Base-by-base conservation (phyloP, 805 yeast genomes). In the Candida golubevii region DNA sequence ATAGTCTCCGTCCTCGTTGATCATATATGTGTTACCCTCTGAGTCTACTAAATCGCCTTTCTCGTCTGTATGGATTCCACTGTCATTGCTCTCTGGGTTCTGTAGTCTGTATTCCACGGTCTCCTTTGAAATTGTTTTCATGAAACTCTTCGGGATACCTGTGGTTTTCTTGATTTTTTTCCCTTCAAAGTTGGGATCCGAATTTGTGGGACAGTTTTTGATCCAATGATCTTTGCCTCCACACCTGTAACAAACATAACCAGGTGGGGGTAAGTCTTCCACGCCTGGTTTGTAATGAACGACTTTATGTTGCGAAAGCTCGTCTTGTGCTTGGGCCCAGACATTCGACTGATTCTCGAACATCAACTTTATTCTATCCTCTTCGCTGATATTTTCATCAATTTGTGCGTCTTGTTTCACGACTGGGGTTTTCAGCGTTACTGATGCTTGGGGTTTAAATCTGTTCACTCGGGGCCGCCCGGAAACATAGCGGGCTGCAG, bases 161-260 rank as follows among this genome's bases (percentile, higher is more conserved):
- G 98, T 93, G 0, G 97, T 90, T 55, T 95, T 78, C 56, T 87
- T 85, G 39, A 93, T 85, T 48, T 95, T 76, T 59, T 87, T 88
- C 14, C 96, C 96, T 60, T 91, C 98, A 76, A 89, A 89, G 55
- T 81, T 86, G 2, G 97, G 97, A 65, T 91, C 98, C 36, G 79
- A 81, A 58, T 87, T 85, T 3, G 95, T 88, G 0, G 99, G 99
- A 71, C 99, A 93, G 56, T 89, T 88, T 59, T 85, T 86, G 47
- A 93, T 91, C 89, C 95, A 91, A 63, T 93, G 99, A 48, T 77
- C 78, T 63, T 88, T 87, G 27, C 86, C 88, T 39, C 98, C 98
- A 70, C 99, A 93, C 60, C 97, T 75, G 62, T 93, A 91, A 63
- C 99, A 93, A 61, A 91, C 85, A 58, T 93, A 93, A 1, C 96